These are phyloP conservation scores for Globisporangium nodosum DNA, from an alignment of 352 stramenopile genomes.

Conservation along the genomic window DNA sequence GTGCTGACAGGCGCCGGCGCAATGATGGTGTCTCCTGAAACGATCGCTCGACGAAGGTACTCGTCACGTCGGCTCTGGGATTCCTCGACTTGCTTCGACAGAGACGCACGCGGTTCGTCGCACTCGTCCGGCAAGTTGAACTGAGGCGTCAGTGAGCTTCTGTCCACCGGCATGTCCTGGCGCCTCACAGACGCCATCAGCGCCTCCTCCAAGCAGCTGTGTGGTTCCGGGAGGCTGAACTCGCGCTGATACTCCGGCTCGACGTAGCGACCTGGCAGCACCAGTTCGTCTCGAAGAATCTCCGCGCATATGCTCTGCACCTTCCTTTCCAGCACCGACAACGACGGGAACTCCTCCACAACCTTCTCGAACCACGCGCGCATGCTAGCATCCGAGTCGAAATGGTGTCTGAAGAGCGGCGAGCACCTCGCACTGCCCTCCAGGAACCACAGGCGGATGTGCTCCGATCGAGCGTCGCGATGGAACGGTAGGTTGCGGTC, in stretches of 20 bases:
- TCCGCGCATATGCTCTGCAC: slow-evolving; percentile 54
- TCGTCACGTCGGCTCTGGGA: slow-evolving; percentile 36
- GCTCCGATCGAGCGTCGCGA: slow-evolving; percentile 50
- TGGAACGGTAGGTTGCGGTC: slow-evolving; percentile 76
- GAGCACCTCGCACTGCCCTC: slow-evolving; percentile 49
- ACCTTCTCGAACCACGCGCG: slow-evolving; percentile 60
- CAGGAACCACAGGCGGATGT: slow-evolving; percentile 70
- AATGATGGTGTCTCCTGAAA: slow-evolving; percentile 1
- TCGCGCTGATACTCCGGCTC: slow-evolving; percentile 50
- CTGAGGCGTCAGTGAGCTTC: slow-evolving; percentile 14
- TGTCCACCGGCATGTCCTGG: slow-evolving; percentile 26
- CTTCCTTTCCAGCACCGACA: slow-evolving; percentile 69
- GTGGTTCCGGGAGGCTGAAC: slow-evolving; percentile 53
- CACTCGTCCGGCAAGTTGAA: neutral
- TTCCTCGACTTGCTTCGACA: slow-evolving; percentile 24
- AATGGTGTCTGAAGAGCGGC: slow-evolving; percentile 59
- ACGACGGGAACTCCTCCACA: slow-evolving; percentile 70
- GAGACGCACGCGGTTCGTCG: slow-evolving; percentile 10
- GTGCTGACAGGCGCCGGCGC: neutral
- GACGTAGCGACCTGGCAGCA: slow-evolving; percentile 24
- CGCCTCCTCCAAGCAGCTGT: slow-evolving; percentile 53
- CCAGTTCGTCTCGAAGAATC: slow-evolving; percentile 15
- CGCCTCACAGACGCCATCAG: slow-evolving; percentile 31
- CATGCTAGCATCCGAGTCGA: slow-evolving; percentile 35
- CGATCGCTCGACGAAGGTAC: slow-evolving; percentile 33